Percentiles rank a stretch among this genome's conserved stretches.
phyloP scores from a whole-genome alignment of 495 filamentous ascomycete genomes.

The Daldinia concentrica region DNA sequence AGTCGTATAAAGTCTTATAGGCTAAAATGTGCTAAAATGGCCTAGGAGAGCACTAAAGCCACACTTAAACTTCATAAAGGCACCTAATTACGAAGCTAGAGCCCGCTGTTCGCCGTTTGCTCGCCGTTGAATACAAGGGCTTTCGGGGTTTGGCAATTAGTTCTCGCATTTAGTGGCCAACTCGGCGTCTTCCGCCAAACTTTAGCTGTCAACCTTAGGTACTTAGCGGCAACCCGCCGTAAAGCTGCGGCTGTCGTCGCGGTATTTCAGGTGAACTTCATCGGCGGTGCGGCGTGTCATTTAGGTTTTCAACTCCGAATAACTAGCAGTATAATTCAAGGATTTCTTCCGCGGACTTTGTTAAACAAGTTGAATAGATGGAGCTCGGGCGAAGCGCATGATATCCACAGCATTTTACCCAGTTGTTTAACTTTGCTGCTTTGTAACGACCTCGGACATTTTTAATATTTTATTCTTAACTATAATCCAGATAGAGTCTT shows the following conservation, averaged over 20 bases:
- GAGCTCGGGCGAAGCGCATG: neutral
- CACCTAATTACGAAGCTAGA: neutral
- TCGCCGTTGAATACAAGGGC: constrained; percentile 17
- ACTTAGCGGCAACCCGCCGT: constrained; percentile 5
- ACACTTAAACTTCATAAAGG: constrained; percentile 28
- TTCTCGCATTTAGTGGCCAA: constrained; percentile 8
- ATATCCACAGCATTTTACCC: neutral
- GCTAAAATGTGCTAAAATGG: constrained; percentile 3
- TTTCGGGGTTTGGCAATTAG: constrained; percentile 33
- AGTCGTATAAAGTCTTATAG: constrained; percentile 1
- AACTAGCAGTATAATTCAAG: neutral
- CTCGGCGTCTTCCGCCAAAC: constrained; percentile 37
- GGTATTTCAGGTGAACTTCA: neutral
- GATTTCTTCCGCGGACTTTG: neutral
- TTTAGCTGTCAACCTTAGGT: too few species aligned
- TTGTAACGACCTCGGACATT: neutral
- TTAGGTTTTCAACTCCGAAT: constrained; percentile 4
- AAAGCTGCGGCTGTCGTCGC: neutral
- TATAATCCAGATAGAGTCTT: neutral
- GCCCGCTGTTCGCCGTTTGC: constrained; percentile 40
- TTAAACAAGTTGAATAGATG: neutral
- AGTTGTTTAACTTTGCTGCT: neutral
- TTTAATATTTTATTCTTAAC: neutral
- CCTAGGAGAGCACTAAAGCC: constrained; percentile 17
- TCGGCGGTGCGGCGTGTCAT: constrained; percentile 22